These are phyloP conservation scores for Ceratocystis cacaofunesta DNA, from an alignment of 2,329 filamentous ascomycete species.

Conservation along the genomic window DNA sequence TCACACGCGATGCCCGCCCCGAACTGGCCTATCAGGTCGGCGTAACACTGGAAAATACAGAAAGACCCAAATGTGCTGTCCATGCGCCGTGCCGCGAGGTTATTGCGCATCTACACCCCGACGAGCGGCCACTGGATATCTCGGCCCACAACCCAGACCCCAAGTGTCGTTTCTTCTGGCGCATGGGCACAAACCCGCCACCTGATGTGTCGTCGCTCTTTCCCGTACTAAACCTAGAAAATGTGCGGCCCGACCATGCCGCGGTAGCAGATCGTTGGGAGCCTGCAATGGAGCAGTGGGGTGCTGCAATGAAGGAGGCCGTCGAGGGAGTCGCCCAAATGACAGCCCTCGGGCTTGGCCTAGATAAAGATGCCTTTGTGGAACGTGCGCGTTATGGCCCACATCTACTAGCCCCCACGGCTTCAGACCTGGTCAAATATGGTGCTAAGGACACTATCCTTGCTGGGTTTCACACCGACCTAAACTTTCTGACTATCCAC, in stretches of 20 bases:
- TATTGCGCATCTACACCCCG: constrained; percentile 38
- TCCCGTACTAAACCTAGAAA: constrained; percentile 39
- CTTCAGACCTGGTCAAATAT: constrained; percentile 41
- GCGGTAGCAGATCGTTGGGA: constrained; percentile 37
- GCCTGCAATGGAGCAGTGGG: constrained; percentile 42
- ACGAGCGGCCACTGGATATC: constrained; percentile 44
- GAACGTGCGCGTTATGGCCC: constrained; percentile 43
- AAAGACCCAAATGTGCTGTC: constrained; percentile 48
- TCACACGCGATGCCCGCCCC: constrained; percentile 39
- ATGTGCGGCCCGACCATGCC: constrained; percentile 37
- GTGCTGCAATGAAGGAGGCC: constrained; percentile 43
- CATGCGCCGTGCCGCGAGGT: constrained; percentile 45
- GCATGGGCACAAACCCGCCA: constrained; percentile 39
- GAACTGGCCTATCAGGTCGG: constrained; percentile 46
- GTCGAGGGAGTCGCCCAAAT: constrained; percentile 44
- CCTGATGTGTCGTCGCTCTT: constrained; percentile 29
- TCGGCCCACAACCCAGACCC: constrained; percentile 41
- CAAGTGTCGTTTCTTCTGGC: constrained; percentile 50
- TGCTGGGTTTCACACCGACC: constrained; percentile 48
- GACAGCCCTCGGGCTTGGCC: constrained; percentile 40
- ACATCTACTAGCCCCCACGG: constrained; percentile 45
- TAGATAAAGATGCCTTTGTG: constrained; percentile 38
- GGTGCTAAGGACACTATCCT: constrained; percentile 41
- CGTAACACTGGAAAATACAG: constrained; percentile 47
- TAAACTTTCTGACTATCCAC: constrained; percentile 51